Evolutionary conservation across 148 eudicot species (phyloP), one percentile per base, ranked within the genome.

Genomic region (Rhododendron ovatum): DNA sequence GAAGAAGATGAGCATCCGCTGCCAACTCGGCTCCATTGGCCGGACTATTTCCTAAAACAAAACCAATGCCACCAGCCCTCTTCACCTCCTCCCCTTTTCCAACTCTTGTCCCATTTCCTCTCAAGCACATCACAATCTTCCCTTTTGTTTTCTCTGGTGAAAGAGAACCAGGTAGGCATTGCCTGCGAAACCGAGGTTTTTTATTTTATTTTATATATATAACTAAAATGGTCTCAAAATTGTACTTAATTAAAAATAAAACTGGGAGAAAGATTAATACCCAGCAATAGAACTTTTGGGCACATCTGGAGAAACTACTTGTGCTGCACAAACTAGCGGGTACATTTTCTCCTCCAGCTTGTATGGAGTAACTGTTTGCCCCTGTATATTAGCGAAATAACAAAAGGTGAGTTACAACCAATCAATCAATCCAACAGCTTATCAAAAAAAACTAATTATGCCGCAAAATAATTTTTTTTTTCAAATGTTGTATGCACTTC

Each of bases 21-120:
- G 75, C 83, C 33, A 91, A 48, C 24, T 92, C 94, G 41, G 88
- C 89, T 26, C 96, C 98, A 10, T 83, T 82, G 6, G 88, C 87
- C 41, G 81, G 69, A 51, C 83, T 67, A 83, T 95, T 94, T 18
- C 91, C 98, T 35, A 95, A 86, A 73, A 96, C 91, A 87, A 74
- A 89, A 77, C 96, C 99, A 63, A 85, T 88, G 7, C 95, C 99
- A 4, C 98, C 98, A 48, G 94, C 99, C 83, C 97, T 91, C 53
- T 92, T 92, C 45, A 96, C 98, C 85, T 95, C 99, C 67, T 83
- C 47, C 7, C 98, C 98, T 85, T 93, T 96, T 30, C 92, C 95
- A 7, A 94, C 86, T 81, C 98, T 90, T 14, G 95, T 89, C 10
- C 94, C 95, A 53, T 90, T 90, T 3, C 99, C 98, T 90, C 94